These are phyloP conservation scores for Fusarium beomiforme DNA, from an alignment of 2,329 filamentous ascomycete genomes.

Conservation along the genomic window DNA sequence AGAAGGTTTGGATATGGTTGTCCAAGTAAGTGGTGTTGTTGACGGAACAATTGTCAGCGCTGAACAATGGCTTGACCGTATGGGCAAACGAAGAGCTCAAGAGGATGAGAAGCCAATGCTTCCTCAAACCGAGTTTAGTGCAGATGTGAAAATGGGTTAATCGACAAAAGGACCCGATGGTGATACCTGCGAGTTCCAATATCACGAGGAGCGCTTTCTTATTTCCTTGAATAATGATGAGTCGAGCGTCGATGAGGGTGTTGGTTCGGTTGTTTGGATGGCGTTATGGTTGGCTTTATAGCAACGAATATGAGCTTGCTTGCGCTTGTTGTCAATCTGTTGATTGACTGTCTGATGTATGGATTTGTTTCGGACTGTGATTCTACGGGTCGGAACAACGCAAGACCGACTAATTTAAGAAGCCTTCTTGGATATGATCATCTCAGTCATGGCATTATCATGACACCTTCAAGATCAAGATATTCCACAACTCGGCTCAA, in stretches of 20 bases:
- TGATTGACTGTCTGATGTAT: neutral
- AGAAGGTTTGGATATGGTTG: constrained; percentile 94
- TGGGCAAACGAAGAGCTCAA: constrained; percentile 60
- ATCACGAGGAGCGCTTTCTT: constrained; percentile 14
- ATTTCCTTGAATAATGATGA: constrained; percentile 6
- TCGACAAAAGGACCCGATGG: constrained; percentile 3
- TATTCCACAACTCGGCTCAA: constrained; percentile 54
- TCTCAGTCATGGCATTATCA: neutral
- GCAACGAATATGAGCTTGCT: constrained; percentile 25
- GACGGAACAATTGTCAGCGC: constrained; percentile 91
- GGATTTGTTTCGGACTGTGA: neutral
- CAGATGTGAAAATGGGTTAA: constrained; percentile 46
- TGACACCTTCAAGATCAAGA: constrained; percentile 20
- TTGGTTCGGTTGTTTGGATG: constrained; percentile 13
- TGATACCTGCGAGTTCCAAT: constrained; percentile 17
- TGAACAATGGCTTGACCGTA: constrained; percentile 87
- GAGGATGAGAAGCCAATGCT: constrained; percentile 44
- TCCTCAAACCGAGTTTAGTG: constrained; percentile 35
- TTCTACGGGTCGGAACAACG: neutral
- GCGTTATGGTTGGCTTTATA: constrained; percentile 31
- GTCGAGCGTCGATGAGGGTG: constrained; percentile 1
- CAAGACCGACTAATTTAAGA: neutral
- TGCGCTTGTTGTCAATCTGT: neutral
- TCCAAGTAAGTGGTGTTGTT: constrained; percentile 86
- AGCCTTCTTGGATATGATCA: neutral